phyloP scores from a whole-genome alignment of 75 land plant species.

The Selaginella moellendorffii region DNA sequence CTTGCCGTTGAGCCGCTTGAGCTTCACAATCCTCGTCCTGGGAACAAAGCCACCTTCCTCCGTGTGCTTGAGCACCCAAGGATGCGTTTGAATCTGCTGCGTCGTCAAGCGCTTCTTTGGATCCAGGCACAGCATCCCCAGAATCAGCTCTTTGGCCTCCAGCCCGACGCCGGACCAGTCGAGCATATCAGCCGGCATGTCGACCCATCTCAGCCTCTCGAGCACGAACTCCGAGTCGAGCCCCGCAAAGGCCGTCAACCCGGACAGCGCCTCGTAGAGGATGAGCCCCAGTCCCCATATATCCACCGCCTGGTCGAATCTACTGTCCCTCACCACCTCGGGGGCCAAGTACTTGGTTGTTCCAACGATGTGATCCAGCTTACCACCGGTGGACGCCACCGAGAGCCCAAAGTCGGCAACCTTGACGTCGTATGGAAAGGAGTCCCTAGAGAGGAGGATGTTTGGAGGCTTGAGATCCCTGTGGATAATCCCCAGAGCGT shows the following conservation, averaged over 20 bases:
- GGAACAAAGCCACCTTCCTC: not conserved
- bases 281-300: conserved; percentile 8
- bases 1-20: not conserved
- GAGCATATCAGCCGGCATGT: not conserved
- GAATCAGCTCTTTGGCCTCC: not conserved
- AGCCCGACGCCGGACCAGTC: not conserved
- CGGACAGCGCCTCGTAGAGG: not conserved
- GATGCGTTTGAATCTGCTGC: not conserved
- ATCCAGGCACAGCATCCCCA: not conserved
- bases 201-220: not conserved
- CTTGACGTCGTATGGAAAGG: not conserved
- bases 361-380: not conserved
- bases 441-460: not conserved
- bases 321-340: not conserved
- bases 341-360: not conserved
- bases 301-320: conserved; percentile 1
- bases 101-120: not conserved
- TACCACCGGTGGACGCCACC: not conserved
- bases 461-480: conserved; percentile 1
- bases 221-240: not conserved
- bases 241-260: not conserved
- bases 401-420: conserved; percentile 5
- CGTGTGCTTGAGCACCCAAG: not conserved
- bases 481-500: not conserved
- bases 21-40: not conserved